Evolutionary conservation across 2,329 filamentous ascomycete genomes (phyloP).

Genomic region (Fusarium coicis): DNA sequence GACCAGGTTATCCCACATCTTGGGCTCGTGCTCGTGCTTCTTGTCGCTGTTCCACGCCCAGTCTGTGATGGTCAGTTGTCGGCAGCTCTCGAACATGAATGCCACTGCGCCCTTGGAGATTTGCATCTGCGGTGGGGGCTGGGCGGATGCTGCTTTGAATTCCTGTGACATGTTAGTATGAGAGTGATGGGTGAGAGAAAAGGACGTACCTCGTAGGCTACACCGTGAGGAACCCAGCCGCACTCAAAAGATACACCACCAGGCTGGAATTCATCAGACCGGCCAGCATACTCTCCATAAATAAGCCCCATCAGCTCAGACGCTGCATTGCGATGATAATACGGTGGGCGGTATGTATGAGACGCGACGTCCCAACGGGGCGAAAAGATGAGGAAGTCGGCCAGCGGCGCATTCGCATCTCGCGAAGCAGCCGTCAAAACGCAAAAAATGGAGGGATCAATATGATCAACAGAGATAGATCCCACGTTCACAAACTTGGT

Average conservation of each 20-base stretch:
- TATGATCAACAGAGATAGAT: slow-evolving; percentile 62
- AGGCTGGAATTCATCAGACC: slow-evolving; percentile 32
- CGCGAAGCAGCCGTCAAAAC: slow-evolving; percentile 70
- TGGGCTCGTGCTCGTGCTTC: slow-evolving; percentile 42
- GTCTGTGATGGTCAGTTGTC: slow-evolving; percentile 39
- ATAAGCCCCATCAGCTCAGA: slow-evolving; percentile 68
- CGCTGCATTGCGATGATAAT: slow-evolving; percentile 71
- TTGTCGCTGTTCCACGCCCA: slow-evolving; percentile 42
- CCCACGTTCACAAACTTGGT: slow-evolving; percentile 68
- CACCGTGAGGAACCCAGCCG: slow-evolving; percentile 32
- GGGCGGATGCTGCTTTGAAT: slow-evolving; percentile 38
- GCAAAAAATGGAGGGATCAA: slow-evolving; percentile 73
- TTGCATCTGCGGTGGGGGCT: slow-evolving; percentile 30
- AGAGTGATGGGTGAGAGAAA: accelerated
- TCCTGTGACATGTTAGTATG: slow-evolving; percentile 6
- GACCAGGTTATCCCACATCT: slow-evolving; percentile 42
- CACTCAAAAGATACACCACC: slow-evolving; percentile 34
- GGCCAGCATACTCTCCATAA: slow-evolving; percentile 48
- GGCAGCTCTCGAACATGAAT: slow-evolving; percentile 44
- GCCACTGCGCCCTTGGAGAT: slow-evolving; percentile 40
- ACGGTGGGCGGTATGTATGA: slow-evolving; percentile 72
- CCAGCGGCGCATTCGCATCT: slow-evolving; percentile 63
- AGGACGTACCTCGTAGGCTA: slow-evolving; percentile 27
- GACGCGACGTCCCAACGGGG: slow-evolving; percentile 72
- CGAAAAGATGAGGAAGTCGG: slow-evolving; percentile 75